Percentiles rank a stretch among this genome's conserved stretches.
phyloP scores from a whole-genome alignment of 306 rosid species.

The Acacia confusa region DNA sequence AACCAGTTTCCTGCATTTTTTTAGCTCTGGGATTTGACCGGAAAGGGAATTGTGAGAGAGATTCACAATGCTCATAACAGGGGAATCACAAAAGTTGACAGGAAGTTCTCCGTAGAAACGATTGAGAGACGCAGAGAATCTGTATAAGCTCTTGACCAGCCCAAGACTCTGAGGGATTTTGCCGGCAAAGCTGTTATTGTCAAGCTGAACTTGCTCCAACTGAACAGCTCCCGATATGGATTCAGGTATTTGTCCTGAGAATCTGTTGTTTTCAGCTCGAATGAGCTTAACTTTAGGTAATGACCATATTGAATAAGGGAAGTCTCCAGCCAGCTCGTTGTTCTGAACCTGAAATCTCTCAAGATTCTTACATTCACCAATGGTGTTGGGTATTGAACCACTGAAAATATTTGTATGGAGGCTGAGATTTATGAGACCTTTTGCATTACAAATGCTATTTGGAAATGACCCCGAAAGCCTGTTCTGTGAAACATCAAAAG shows the following conservation, averaged over 20 bases:
- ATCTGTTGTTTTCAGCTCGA: slow-evolving; percentile 84
- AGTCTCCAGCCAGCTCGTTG: slow-evolving; percentile 77
- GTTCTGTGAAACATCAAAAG: slow-evolving; percentile 86
- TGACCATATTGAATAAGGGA: slow-evolving; percentile 74
- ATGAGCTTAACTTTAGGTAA: slow-evolving; percentile 80
- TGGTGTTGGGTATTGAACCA: slow-evolving; percentile 63
- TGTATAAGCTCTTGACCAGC: slow-evolving; percentile 68
- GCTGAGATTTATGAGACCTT: slow-evolving; percentile 57
- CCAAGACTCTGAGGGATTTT: slow-evolving; percentile 83
- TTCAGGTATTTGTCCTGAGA: slow-evolving; percentile 85
- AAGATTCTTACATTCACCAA: slow-evolving; percentile 65
- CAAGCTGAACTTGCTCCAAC: slow-evolving; percentile 95
- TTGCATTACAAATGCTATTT: slow-evolving; percentile 61
- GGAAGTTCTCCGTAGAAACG: slow-evolving; percentile 77
- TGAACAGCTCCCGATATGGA: slow-evolving; percentile 73
- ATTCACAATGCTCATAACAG: slow-evolving; percentile 92
- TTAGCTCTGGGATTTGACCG: slow-evolving; percentile 76
- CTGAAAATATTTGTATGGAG: slow-evolving; percentile 71
- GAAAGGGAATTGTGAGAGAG: slow-evolving; percentile 87
- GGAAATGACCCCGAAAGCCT: slow-evolving; percentile 79
- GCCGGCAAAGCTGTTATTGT: slow-evolving; percentile 69
- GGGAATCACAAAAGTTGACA: slow-evolving; percentile 85
- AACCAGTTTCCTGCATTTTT: slow-evolving; percentile 77
- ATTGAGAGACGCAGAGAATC: slow-evolving; percentile 92
- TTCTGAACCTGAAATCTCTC: slow-evolving; percentile 94